Evolutionary conservation across 495 filamentous ascomycete genomes (phyloP).

Genomic region (Aspergillus olivimuriae): DNA sequence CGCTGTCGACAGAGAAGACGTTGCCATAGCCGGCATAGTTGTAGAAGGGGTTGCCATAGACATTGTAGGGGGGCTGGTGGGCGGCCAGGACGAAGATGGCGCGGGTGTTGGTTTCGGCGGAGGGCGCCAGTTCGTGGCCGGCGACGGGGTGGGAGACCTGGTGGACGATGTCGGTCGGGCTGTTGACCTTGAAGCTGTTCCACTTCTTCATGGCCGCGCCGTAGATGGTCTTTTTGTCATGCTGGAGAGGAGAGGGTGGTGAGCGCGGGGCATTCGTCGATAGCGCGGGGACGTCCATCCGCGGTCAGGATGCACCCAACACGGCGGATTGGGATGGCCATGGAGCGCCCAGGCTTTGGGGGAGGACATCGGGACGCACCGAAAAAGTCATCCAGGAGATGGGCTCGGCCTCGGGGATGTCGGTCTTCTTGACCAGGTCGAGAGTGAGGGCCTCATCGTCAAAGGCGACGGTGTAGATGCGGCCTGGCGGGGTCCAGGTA

Average conservation of each 20-base stretch:
- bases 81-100: constrained; percentile 82
- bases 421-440: constrained; percentile 67
- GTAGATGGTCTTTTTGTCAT: constrained; percentile 76
- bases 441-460: constrained; percentile 69
- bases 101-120: constrained; percentile 66
- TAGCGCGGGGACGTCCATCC: no score
- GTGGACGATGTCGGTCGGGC: constrained; percentile 71
- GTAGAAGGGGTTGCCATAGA: constrained; percentile 86
- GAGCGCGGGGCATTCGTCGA: no score
- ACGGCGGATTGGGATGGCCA: no score
- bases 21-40: constrained; percentile 73
- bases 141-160: constrained; percentile 65
- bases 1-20: constrained; percentile 60
- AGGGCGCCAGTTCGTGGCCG: constrained; percentile 56
- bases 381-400: constrained; percentile 91
- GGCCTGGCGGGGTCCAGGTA: constrained; percentile 77
- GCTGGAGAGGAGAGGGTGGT: constrained; percentile 45
- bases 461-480: constrained; percentile 79
- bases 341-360: not conserved
- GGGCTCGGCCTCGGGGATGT: constrained; percentile 72
- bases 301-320: no score
- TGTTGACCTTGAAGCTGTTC: constrained; percentile 70
- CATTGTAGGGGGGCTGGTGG: constrained; percentile 65
- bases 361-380: constrained; percentile 35
- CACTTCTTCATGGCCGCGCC: constrained; percentile 86